Evolutionary conservation across 768 basidiomycete species (phyloP).

Genomic region (Sistotremastrum suecicum): DNA sequence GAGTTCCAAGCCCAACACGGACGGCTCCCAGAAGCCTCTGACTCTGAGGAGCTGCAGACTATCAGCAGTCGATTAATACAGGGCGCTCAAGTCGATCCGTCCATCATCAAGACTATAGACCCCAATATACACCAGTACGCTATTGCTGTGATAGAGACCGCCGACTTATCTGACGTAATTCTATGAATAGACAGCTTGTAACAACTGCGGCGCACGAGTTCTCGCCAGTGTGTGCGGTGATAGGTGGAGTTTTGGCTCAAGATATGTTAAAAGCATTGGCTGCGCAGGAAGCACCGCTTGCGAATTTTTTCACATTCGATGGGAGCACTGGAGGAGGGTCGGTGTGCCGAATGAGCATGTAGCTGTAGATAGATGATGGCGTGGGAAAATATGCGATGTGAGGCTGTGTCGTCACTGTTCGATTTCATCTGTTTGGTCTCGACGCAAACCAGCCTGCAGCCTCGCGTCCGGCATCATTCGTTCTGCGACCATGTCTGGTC

Average conservation of each 20-base stretch:
- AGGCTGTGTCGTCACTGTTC: too few relatives aligned
- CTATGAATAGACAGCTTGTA: constrained; percentile 14
- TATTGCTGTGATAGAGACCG: not conserved
- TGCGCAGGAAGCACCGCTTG: constrained; percentile 83
- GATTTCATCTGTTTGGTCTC: too few relatives aligned
- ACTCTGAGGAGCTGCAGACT: constrained; percentile 40
- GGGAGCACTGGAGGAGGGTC: constrained; percentile 66
- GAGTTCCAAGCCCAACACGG: constrained; percentile 54
- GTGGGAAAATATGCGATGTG: too few relatives aligned
- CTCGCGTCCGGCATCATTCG: too few relatives aligned
- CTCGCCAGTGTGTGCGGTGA: constrained; percentile 85
- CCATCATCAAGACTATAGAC: constrained; percentile 44
- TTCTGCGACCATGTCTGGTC: constrained; percentile 17
- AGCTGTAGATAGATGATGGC: not conserved
- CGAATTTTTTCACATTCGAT: constrained; percentile 86
- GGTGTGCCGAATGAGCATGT: constrained; percentile 40
- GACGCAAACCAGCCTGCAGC: too few relatives aligned
- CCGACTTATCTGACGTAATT: not conserved
- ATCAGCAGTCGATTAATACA: constrained; percentile 49
- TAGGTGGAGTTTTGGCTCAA: constrained; percentile 90
- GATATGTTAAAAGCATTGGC: constrained; percentile 87
- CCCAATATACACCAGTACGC: constrained; percentile 48
- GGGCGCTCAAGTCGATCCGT: constrained; percentile 55
- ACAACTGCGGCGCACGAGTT: constrained; percentile 72
- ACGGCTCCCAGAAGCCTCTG: constrained; percentile 37